These are phyloP conservation scores for Zizania palustris DNA, from an alignment of 202 grass and related monocot genomes.

Conservation along the genomic window DNA sequence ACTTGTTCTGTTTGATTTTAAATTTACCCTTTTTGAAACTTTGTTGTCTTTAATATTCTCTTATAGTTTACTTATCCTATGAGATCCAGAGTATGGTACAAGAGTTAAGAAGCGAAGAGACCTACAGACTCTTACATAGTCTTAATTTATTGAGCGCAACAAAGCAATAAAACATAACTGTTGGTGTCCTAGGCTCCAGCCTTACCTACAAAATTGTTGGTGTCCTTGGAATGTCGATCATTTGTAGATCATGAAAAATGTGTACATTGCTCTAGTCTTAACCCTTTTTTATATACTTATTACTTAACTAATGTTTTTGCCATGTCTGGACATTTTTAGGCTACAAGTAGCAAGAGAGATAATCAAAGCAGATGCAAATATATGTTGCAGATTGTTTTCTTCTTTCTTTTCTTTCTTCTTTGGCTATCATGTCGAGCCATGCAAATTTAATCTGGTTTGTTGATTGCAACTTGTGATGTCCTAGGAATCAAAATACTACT, in stretches of 20 bases:
- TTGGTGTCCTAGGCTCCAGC: no score
- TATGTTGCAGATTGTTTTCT: constrained; percentile 87
- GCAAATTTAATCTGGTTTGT: constrained; percentile 34
- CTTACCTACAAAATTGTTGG: no score
- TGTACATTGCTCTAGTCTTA: neutral
- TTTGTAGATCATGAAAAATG: constrained; percentile 22
- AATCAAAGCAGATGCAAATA: constrained; percentile 91
- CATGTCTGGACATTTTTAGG: constrained; percentile 55
- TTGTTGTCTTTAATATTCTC: neutral
- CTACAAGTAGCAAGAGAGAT: constrained; percentile 76
- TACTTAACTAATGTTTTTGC: constrained; percentile 18
- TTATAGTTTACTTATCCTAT: constrained; percentile 23
- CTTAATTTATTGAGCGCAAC: neutral
- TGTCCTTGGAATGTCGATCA: constrained; percentile 9
- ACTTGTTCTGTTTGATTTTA: constrained; percentile 3
- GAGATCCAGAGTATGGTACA: neutral
- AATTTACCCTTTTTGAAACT: neutral
- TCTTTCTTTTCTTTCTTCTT: constrained; percentile 3
- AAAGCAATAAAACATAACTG: neutral
- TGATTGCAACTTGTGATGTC: constrained; percentile 79
- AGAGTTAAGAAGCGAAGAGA: neutral
- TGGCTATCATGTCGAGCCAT: constrained; percentile 17
- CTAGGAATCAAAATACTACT: constrained; percentile 94
- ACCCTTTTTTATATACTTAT: constrained; percentile 19
- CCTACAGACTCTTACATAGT: neutral